Conservation (phyloP, 2,329 filamentous ascomycete genomes). For the Cladophialophora yegresii region DNA sequence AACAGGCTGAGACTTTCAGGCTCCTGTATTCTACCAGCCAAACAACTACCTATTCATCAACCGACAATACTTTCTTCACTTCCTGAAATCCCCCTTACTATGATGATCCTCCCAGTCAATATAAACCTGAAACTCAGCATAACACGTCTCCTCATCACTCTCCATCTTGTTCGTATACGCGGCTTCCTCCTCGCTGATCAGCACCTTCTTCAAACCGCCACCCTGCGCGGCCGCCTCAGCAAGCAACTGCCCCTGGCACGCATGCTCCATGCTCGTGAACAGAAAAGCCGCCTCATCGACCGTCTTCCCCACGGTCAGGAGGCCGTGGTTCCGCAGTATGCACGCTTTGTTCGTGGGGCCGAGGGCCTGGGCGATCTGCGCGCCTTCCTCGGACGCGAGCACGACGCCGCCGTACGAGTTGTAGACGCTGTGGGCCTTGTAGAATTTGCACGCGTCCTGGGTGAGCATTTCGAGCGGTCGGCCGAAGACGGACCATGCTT, state of each 20-base stretch:
- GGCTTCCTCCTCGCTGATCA: slow-evolving; percentile 52
- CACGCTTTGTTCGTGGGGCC: slow-evolving; percentile 60
- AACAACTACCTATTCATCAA: not conserved
- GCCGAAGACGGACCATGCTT: slow-evolving; percentile 68
- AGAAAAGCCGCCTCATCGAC: slow-evolving; percentile 75
- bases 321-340: slow-evolving; percentile 70
- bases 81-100: slow-evolving; percentile 37
- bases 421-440: slow-evolving; percentile 65
- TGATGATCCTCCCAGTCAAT: slow-evolving; percentile 39
- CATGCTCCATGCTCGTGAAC: slow-evolving; percentile 68
- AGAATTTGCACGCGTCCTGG: slow-evolving; percentile 40
- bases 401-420: slow-evolving; percentile 66
- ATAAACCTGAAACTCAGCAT: slow-evolving; percentile 39
- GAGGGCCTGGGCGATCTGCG: slow-evolving; percentile 63
- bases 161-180: slow-evolving; percentile 37
- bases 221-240: slow-evolving; percentile 62
- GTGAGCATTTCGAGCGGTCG: slow-evolving; percentile 69
- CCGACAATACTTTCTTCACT: slow-evolving; percentile 21
- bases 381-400: slow-evolving; percentile 64
- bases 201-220: slow-evolving; percentile 54
- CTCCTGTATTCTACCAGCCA: not conserved
- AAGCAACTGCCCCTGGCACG: slow-evolving; percentile 67
- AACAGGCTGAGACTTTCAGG: not conserved
- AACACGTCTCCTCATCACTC: slow-evolving; percentile 37
- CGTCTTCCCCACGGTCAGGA: slow-evolving; percentile 69